These are phyloP conservation scores for Mycotypha africana DNA, from an alignment of 371 early-diverging fungal species.

Conservation along the genomic window DNA sequence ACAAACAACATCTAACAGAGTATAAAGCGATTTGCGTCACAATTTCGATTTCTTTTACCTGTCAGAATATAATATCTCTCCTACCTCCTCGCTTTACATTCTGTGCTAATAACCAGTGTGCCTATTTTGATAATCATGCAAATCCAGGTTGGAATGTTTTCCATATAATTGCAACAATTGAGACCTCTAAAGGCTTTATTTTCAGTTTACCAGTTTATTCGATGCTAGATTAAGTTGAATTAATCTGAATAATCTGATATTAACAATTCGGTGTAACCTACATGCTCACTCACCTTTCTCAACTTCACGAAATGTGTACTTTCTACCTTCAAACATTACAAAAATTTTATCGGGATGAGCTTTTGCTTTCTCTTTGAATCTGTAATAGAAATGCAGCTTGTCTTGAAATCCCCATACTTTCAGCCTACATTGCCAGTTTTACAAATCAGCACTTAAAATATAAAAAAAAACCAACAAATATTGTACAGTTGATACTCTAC, in stretches of 20 bases:
- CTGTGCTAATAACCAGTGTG: constrained; percentile 16
- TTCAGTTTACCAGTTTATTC: constrained; percentile 18
- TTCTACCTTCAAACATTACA: constrained; percentile 25
- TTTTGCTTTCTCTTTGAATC: constrained; percentile 24
- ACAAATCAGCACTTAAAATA: background rate
- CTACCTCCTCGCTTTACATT: constrained; percentile 15
- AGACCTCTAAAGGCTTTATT: too few species aligned
- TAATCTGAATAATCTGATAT: too few species aligned
- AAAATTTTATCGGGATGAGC: constrained; percentile 15
- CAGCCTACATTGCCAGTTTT: constrained; percentile 1
- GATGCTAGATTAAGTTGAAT: constrained; percentile 14
- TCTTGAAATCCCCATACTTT: constrained; percentile 13
- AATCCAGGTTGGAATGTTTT: too few species aligned
- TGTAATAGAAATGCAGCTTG: constrained; percentile 18
- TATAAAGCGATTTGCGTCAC: background rate
- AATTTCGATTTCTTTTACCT: too few species aligned
- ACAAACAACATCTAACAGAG: constrained; percentile 16
- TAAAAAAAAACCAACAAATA: background rate
- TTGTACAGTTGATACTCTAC: constrained; percentile 3
- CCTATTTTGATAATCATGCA: too few species aligned
- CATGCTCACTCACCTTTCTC: constrained; percentile 15
- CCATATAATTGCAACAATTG: too few species aligned
- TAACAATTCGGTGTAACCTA: constrained; percentile 4
- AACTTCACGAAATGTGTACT: constrained; percentile 18
- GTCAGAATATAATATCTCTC: too few species aligned